phyloP scores from a whole-genome alignment of 768 basidiomycete genomes.

The Candolleomyces aberdarensis region DNA sequence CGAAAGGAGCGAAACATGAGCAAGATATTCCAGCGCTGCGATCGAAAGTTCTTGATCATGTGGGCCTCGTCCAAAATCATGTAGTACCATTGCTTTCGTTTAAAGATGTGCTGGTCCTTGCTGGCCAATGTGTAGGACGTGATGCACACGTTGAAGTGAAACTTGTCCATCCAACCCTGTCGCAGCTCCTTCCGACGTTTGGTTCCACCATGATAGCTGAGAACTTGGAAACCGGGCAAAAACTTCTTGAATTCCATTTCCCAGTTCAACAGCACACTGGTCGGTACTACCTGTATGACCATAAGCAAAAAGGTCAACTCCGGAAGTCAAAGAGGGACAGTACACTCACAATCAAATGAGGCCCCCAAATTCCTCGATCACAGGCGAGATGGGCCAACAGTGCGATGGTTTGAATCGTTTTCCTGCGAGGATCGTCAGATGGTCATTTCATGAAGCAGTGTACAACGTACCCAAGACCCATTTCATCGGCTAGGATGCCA shows the following conservation, averaged over 20 bases:
- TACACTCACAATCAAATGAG: slow-evolving; percentile 73
- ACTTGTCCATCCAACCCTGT: slow-evolving; percentile 86
- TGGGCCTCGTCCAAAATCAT: slow-evolving; percentile 96
- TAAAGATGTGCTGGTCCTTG: slow-evolving; percentile 87
- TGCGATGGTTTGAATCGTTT: slow-evolving; percentile 96
- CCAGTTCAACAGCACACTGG: slow-evolving; percentile 94
- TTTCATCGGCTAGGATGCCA: slow-evolving; percentile 88
- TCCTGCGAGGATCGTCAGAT: slow-evolving; percentile 40
- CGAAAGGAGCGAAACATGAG: slow-evolving; percentile 86
- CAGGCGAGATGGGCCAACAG: slow-evolving; percentile 91
- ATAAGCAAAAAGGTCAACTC: slow-evolving; percentile 16
- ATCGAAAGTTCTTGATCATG: slow-evolving; percentile 97
- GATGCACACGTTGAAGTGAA: slow-evolving; percentile 91
- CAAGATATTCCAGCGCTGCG: slow-evolving; percentile 89
- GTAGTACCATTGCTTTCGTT: slow-evolving; percentile 92
- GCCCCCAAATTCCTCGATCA: slow-evolving; percentile 88
- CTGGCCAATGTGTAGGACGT: slow-evolving; percentile 94
- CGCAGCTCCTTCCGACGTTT: slow-evolving; percentile 89
- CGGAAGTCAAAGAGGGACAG: background rate
- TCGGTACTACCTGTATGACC: slow-evolving; percentile 70
- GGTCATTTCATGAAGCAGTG: background rate
- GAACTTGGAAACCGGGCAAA: slow-evolving; percentile 78
- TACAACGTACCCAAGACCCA: slow-evolving; percentile 82
- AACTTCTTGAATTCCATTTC: slow-evolving; percentile 98
- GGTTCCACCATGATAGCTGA: slow-evolving; percentile 88